Conservation (phyloP, 1,284 basidiomycete genomes). For the Heterobasidion parviporum region DNA sequence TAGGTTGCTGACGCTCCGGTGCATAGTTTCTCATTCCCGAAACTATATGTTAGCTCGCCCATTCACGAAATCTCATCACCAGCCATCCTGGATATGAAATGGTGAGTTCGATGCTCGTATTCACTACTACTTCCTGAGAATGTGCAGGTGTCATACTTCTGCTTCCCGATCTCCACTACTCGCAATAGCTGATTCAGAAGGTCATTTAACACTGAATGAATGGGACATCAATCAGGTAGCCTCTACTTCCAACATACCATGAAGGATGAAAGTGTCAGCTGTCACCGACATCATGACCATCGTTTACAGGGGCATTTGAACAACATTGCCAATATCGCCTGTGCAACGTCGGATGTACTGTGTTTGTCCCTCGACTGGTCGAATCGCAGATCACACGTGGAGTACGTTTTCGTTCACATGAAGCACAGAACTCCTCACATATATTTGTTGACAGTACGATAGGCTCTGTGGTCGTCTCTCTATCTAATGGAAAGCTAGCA, state of each 20-base stretch:
- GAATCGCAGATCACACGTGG: slow-evolving; percentile 39
- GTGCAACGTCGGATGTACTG: slow-evolving; percentile 51
- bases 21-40: slow-evolving; percentile 4
- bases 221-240: slow-evolving; percentile 45
- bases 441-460: slow-evolving; percentile 27
- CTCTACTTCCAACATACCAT: background rate
- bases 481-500: slow-evolving; percentile 70
- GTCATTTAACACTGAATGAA: slow-evolving; percentile 57
- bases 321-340: slow-evolving; percentile 40
- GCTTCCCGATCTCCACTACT: slow-evolving; percentile 37
- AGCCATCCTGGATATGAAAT: slow-evolving; percentile 91
- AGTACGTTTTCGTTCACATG: slow-evolving; percentile 9
- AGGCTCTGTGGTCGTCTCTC: slow-evolving; percentile 66
- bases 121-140: background rate
- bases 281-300: background rate
- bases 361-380: slow-evolving; percentile 90
- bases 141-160: slow-evolving; percentile 49
- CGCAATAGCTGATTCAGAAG: slow-evolving; percentile 80
- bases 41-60: slow-evolving; percentile 36
- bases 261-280: background rate
- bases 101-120: slow-evolving; percentile 37
- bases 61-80: slow-evolving; percentile 67
- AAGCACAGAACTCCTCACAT: background rate
- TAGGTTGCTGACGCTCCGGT: background rate
- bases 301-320: slow-evolving; percentile 35